phyloP scores from a whole-genome alignment of 371 early-diverging fungal genomes.

The Polyrhizophydium stewartii region DNA sequence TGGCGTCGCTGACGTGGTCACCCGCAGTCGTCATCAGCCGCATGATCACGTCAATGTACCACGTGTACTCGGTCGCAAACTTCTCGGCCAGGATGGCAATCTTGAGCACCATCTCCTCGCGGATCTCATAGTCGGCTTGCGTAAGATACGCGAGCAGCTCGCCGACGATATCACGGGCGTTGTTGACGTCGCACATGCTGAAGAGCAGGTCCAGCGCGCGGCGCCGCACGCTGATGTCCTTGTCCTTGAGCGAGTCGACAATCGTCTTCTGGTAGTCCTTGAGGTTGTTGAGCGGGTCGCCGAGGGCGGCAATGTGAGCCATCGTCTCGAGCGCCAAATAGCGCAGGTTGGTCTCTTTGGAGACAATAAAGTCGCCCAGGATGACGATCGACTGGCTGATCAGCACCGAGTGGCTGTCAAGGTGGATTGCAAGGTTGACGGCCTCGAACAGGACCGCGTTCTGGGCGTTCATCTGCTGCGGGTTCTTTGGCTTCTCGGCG shows the following conservation, averaged over 20 bases:
- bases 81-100: constrained; percentile 97
- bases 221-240: constrained; percentile 92
- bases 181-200: constrained; percentile 91
- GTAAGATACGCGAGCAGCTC: constrained; percentile 85
- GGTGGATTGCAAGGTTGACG: constrained; percentile 88
- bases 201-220: constrained; percentile 94
- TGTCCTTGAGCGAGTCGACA: constrained; percentile 83
- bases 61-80: constrained; percentile 92
- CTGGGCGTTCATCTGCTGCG: constrained; percentile 96
- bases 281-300: constrained; percentile 78
- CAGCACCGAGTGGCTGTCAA: constrained; percentile 82
- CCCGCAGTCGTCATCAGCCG: constrained; percentile 93
- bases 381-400: constrained; percentile 77
- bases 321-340: constrained; percentile 95
- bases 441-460: constrained; percentile 96
- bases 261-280: constrained; percentile 87
- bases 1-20: constrained; percentile 92
- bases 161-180: constrained; percentile 81
- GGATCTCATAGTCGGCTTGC: constrained; percentile 83
- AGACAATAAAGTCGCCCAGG: constrained; percentile 82
- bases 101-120: constrained; percentile 96
- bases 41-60: constrained; percentile 97
- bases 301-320: constrained; percentile 90
- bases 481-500: constrained; percentile 80
- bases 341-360: constrained; percentile 93